A percentile compares a stretch with the other conserved stretches of the same genome.
phyloP scores from a whole-genome alignment of 2,329 filamentous ascomycete genomes.

The Exophiala aquamarina region DNA sequence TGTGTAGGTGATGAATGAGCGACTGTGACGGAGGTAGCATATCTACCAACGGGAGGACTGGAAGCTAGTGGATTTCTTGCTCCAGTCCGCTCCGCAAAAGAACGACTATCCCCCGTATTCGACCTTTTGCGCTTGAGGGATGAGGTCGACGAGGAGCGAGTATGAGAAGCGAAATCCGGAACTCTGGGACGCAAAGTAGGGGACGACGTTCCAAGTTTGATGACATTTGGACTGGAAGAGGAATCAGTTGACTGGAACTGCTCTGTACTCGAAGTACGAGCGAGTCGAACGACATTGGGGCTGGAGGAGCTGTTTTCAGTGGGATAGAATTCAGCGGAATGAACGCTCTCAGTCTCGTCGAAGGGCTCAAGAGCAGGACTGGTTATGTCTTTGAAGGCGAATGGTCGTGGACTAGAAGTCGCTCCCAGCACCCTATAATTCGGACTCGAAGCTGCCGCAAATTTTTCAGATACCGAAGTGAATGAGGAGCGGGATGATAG shows the following conservation, averaged over 20 bases:
- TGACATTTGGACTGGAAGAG: conserved; percentile 42
- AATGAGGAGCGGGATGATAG: conserved; percentile 22
- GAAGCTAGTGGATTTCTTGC: conserved; percentile 30
- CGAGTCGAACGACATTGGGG: conserved; percentile 41
- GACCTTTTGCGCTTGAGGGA: conserved; percentile 27
- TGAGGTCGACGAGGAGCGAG: conserved; percentile 42
- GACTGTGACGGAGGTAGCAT: conserved; percentile 34
- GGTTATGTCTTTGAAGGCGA: conserved; percentile 11
- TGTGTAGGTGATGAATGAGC: conserved; percentile 14
- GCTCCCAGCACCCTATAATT: conserved; percentile 23
- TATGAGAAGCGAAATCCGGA: conserved; percentile 35
- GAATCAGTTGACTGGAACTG: conserved; percentile 14
- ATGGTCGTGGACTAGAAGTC: conserved; percentile 18
- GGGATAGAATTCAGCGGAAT: too few species aligned
- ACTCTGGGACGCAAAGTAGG: conserved; percentile 25
- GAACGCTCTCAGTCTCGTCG: conserved; percentile 9
- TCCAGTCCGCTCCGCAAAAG: conserved; percentile 16
- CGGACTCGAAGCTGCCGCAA: conserved; percentile 20
- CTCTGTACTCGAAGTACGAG: conserved; percentile 36
- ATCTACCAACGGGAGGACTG: conserved; percentile 37
- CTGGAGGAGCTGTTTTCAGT: conserved; percentile 35
- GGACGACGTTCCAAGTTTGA: conserved; percentile 41
- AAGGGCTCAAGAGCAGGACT: conserved; percentile 13
- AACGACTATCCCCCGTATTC: conserved; percentile 8
- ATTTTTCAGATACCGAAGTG: conserved; percentile 18